Conservation (phyloP, 345 rosid species). For the Jatropha curcas region DNA sequence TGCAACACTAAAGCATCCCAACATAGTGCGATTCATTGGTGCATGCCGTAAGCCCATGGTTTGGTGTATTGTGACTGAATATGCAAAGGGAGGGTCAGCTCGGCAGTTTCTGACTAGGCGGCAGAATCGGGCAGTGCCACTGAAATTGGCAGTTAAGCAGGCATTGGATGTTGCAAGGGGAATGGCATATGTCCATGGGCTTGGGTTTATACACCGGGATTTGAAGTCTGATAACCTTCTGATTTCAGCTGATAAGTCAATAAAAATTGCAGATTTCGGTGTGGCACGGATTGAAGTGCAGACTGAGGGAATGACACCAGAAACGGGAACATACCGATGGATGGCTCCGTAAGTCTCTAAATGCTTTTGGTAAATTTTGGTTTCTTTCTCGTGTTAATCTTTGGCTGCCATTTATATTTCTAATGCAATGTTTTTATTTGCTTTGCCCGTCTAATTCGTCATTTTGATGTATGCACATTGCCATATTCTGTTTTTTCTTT, state of each 20-base stretch:
- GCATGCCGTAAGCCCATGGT: constrained; percentile 34
- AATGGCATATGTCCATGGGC: constrained; percentile 35
- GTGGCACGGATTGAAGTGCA: constrained; percentile 36
- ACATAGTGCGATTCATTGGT: constrained; percentile 34
- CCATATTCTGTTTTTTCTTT: background rate
- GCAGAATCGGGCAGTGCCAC: constrained; percentile 27
- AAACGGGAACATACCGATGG: constrained; percentile 37
- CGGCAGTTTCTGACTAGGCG: constrained; percentile 28
- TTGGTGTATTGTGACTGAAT: constrained; percentile 34
- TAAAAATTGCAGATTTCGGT: constrained; percentile 36
- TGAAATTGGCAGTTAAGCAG: constrained; percentile 36
- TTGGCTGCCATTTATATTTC: background rate
- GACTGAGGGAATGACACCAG: constrained; percentile 37
- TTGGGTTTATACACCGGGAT: constrained; percentile 30
- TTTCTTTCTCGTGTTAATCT: background rate
- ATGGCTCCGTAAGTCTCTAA: constrained; percentile 35
- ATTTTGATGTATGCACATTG: background rate
- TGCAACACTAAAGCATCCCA: constrained; percentile 30
- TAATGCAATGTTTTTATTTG: background rate
- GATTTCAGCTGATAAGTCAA: constrained; percentile 31
- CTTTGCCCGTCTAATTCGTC: background rate
- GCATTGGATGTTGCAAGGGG: constrained; percentile 35
- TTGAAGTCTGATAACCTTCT: constrained; percentile 32
- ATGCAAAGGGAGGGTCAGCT: constrained; percentile 35
- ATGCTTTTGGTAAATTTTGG: background rate